Conservation (phyloP, 805 yeast species). For the Ogataea ramenticola region DNA sequence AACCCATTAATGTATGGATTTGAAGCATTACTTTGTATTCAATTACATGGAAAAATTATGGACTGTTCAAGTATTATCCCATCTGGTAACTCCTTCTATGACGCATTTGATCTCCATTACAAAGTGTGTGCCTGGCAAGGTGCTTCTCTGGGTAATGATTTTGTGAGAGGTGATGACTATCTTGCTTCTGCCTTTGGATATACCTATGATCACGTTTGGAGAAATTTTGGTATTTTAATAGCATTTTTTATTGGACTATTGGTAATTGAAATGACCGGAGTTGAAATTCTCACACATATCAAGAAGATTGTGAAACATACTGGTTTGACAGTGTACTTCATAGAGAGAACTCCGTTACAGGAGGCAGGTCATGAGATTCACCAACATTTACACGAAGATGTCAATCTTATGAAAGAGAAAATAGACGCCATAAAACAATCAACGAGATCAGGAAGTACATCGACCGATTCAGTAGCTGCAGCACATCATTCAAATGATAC, state of each 20-base stretch:
- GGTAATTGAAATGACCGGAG: constrained; percentile 14
- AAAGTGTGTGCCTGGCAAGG: constrained; percentile 42
- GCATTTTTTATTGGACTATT: constrained; percentile 17
- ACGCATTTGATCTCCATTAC: constrained; percentile 25
- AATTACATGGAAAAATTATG: constrained; percentile 52
- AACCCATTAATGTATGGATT: constrained; percentile 53
- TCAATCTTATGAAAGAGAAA: constrained; percentile 2
- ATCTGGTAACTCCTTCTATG: constrained; percentile 43
- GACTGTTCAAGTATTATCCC: constrained; percentile 53
- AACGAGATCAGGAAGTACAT: background rate
- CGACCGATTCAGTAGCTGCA: background rate
- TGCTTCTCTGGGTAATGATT: constrained; percentile 31
- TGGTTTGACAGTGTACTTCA: background rate
- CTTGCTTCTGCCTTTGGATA: constrained; percentile 39
- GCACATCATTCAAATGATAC: constrained; percentile 6
- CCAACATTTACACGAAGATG: background rate
- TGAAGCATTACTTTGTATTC: constrained; percentile 60
- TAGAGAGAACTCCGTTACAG: background rate
- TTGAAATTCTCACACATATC: constrained; percentile 8
- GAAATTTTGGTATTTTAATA: constrained; percentile 27
- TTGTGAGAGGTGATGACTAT: constrained; percentile 56
- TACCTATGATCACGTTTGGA: constrained; percentile 31
- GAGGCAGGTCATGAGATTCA: background rate
- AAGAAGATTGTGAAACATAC: background rate
- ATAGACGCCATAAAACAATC: background rate